Percentiles rank a stretch among this genome's conserved stretches.
Evolutionary conservation across 164 flowering plant genomes (phyloP).

Genomic region (Cinnamomum micranthum): DNA sequence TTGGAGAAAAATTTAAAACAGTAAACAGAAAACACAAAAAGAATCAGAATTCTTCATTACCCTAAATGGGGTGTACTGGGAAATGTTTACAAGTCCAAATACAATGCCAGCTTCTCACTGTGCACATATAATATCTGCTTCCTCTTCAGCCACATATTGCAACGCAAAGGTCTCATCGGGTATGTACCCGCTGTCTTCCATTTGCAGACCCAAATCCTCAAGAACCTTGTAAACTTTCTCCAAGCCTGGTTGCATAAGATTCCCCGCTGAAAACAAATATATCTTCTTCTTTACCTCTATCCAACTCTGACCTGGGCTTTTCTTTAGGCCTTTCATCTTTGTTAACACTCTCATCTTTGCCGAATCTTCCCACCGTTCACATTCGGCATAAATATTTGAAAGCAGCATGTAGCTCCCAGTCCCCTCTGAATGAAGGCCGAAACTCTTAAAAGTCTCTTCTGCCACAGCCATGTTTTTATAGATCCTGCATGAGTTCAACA

Average conservation of each 20-base stretch:
- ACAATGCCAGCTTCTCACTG: conserved; percentile 39
- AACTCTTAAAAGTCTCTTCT: conserved; percentile 35
- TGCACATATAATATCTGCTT: conserved; percentile 27
- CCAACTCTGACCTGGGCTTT: conserved; percentile 72
- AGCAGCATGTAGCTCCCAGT: conserved; percentile 71
- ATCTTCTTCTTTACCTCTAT: conserved; percentile 67
- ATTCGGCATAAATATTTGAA: conserved; percentile 59
- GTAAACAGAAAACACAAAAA: conserved; percentile 29
- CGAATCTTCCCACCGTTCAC: conserved; percentile 73
- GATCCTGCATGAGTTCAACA: conserved; percentile 64
- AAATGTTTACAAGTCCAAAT: conserved; percentile 25
- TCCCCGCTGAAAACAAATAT: conserved; percentile 55
- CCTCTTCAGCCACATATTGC: conserved; percentile 28
- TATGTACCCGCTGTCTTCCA: conserved; percentile 37
- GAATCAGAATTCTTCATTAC: conserved; percentile 32
- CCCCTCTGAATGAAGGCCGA: conserved; percentile 24
- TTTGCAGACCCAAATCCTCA: conserved; percentile 36
- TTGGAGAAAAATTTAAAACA: conserved; percentile 29
- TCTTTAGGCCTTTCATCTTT: conserved; percentile 56
- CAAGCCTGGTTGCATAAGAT: conserved; percentile 25
- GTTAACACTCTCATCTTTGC: conserved; percentile 63
- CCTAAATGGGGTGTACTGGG: conserved; percentile 18
- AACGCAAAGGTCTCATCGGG: conserved; percentile 27
- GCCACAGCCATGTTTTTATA: conserved; percentile 48
- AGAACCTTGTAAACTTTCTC: conserved; percentile 37